A percentile compares a stretch with the other conserved stretches of the same genome.
These are phyloP conservation scores for Suillus subaureus DNA, from an alignment of 768 basidiomycete species.

Conservation along the genomic window DNA sequence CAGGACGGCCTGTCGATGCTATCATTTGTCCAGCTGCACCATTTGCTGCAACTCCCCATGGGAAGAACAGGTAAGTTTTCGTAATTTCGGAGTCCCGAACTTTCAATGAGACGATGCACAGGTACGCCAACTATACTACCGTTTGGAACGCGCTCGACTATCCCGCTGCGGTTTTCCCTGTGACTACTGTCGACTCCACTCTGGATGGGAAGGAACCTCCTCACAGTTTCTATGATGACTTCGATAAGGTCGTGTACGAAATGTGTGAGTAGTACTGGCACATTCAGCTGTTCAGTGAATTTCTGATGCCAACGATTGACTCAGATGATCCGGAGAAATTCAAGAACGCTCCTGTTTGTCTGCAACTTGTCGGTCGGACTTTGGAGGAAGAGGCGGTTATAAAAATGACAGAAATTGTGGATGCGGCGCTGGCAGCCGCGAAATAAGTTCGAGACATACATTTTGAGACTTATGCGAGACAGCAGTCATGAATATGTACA, in stretches of 20 bases:
- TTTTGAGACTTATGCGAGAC: not conserved
- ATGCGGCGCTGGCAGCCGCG: constrained; percentile 45
- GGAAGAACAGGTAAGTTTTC: constrained; percentile 47
- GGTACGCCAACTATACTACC: constrained; percentile 55
- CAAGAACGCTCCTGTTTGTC: constrained; percentile 57
- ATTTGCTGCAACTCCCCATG: constrained; percentile 65
- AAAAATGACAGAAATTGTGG: constrained; percentile 67
- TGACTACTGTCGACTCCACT: constrained; percentile 55
- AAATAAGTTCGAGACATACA: constrained; percentile 1
- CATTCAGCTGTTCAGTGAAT: not conserved
- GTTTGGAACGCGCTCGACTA: constrained; percentile 75
- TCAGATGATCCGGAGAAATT: constrained; percentile 61
- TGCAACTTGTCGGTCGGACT: constrained; percentile 71
- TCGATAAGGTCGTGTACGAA: constrained; percentile 53
- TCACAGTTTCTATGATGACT: constrained; percentile 47
- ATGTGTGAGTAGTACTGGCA: constrained; percentile 46
- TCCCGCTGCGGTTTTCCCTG: constrained; percentile 61
- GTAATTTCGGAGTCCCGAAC: constrained; percentile 12
- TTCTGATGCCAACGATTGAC: constrained; percentile 9
- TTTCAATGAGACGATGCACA: constrained; percentile 22
- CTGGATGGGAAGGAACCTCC: constrained; percentile 51
- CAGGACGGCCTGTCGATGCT: constrained; percentile 75
- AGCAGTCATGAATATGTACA: not conserved
- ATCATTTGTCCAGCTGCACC: constrained; percentile 68
- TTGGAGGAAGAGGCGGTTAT: constrained; percentile 79